Evolutionary conservation across 768 basidiomycete species (phyloP).

Genomic region (Amylocystis lapponica): DNA sequence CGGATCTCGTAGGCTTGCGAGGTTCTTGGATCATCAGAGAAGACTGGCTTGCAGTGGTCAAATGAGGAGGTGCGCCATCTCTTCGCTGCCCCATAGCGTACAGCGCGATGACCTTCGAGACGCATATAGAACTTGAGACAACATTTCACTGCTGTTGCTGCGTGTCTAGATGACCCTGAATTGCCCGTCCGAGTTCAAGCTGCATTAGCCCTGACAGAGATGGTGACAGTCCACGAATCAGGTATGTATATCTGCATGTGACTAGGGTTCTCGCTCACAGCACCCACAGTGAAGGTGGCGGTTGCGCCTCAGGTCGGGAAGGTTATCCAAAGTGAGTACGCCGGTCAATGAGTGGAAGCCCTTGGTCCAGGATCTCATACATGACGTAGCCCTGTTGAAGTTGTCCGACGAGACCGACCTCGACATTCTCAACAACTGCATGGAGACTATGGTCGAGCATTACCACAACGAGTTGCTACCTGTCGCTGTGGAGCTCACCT

Average conservation of each 20-base stretch:
- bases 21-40: slow-evolving; percentile 69
- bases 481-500: slow-evolving; percentile 75
- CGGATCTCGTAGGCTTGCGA: slow-evolving; percentile 64
- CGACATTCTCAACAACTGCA: slow-evolving; percentile 74
- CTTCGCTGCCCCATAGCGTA: no score
- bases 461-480: slow-evolving; percentile 83
- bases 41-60: slow-evolving; percentile 63
- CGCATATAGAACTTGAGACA: slow-evolving; percentile 47
- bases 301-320: slow-evolving; percentile 78
- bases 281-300: slow-evolving; percentile 50
- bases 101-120: neutral
- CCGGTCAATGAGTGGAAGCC: no score
- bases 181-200: slow-evolving; percentile 84
- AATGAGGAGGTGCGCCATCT: slow-evolving; percentile 45
- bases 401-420: slow-evolving; percentile 89
- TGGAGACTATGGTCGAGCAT: slow-evolving; percentile 82
- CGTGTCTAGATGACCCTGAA: slow-evolving; percentile 69
- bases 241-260: slow-evolving; percentile 40
- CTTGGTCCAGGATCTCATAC: no score
- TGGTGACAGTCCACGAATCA: slow-evolving; percentile 57
- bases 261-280: neutral
- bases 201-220: slow-evolving; percentile 71
- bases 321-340: slow-evolving; percentile 68
- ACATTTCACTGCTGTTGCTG: slow-evolving; percentile 60
- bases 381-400: slow-evolving; percentile 67